Evolutionary conservation across 257 asterid genomes (phyloP).

Genomic region (Petunia secreta): DNA sequence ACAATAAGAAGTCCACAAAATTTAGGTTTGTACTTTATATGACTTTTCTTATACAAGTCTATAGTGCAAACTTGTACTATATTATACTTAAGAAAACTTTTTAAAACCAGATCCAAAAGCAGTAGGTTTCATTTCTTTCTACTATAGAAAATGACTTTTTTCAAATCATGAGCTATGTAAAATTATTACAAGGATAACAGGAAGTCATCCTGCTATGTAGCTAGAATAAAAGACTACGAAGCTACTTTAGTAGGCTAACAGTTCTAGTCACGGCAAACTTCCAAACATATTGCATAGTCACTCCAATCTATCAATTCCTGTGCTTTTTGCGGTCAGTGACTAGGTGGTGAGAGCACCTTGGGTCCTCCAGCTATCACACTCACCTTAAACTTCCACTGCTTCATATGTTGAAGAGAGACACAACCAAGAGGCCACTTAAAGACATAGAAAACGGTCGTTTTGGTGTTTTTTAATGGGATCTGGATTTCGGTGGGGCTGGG

Average conservation of each 20-base stretch:
- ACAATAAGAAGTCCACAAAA: no score
- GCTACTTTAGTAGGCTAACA: background rate
- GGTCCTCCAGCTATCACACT: background rate
- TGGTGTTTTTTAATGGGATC: no score
- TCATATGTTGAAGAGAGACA: background rate
- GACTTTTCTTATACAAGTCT: no score
- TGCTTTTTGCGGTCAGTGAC: background rate
- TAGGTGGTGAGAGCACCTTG: background rate
- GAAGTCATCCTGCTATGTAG: background rate
- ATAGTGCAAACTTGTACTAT: no score
- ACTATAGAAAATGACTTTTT: no score
- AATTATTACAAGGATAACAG: background rate
- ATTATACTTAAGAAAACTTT: no score
- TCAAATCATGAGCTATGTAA: background rate
- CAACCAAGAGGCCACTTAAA: background rate
- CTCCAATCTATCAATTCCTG: background rate
- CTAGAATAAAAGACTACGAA: background rate
- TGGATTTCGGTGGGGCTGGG: no score
- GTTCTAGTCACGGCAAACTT: background rate
- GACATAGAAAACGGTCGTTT: background rate
- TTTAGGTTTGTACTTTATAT: no score
- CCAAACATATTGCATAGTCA: background rate
- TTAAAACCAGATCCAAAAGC: no score
- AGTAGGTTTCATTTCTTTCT: no score
- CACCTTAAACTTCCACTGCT: background rate